Conservation (phyloP, 1,284 basidiomycete genomes). For the Leccinum solheimii region DNA sequence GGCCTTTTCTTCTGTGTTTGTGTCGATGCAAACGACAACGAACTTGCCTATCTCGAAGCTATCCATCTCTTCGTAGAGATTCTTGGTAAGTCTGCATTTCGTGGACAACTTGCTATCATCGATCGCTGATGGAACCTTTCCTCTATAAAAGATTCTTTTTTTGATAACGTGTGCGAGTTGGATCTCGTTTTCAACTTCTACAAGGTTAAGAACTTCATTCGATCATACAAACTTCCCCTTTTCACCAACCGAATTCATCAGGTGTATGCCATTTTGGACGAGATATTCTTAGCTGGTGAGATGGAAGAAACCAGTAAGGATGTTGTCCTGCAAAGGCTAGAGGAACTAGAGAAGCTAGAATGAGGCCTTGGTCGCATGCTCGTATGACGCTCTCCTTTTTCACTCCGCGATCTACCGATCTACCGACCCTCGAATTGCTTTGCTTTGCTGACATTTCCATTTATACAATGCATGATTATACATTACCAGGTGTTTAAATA, state of each 20-base stretch:
- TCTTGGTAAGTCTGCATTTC: constrained; percentile 63
- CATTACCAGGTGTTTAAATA: constrained; percentile 25
- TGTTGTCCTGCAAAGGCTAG: constrained; percentile 87
- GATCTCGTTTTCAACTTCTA: constrained; percentile 99
- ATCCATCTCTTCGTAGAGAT: constrained; percentile 99
- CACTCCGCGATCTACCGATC: constrained; percentile 8
- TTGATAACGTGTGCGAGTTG: constrained; percentile 97
- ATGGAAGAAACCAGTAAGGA: constrained; percentile 98
- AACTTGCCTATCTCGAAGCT: constrained; percentile 94
- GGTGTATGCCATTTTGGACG: constrained; percentile 97
- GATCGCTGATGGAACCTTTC: constrained; percentile 1
- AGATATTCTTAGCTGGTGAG: constrained; percentile 98
- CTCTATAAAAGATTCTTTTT: constrained; percentile 83
- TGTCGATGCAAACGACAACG: constrained; percentile 97
- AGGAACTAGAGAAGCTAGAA: constrained; percentile 89
- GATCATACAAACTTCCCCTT: constrained; percentile 5
- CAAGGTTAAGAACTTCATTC: constrained; percentile 57
- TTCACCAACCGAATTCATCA: constrained; percentile 32
- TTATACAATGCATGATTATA: constrained; percentile 1
- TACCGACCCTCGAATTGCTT: constrained; percentile 4
- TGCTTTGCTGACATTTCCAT: constrained; percentile 14
- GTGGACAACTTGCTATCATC: neutral
- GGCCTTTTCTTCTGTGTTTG: constrained; percentile 98
- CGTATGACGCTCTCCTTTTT: constrained; percentile 10
- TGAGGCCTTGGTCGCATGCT: constrained; percentile 33